Percentiles rank a stretch among this genome's conserved stretches.
These are phyloP conservation scores for Volvox reticuliferus DNA, from an alignment of 139 green algal genomes.

Conservation along the genomic window DNA sequence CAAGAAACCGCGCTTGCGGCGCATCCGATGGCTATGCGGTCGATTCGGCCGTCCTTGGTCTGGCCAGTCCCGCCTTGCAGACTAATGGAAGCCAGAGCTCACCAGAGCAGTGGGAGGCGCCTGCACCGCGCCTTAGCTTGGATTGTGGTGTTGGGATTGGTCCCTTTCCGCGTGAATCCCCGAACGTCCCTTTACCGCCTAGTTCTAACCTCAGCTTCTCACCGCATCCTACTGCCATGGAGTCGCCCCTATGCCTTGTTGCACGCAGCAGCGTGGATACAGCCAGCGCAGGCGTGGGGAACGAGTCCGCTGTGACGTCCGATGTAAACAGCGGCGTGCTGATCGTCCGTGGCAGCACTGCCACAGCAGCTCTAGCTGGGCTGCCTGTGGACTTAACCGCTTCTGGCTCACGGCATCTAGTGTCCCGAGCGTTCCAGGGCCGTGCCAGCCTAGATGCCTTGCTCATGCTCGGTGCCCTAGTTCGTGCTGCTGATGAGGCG, in stretches of 20 bases:
- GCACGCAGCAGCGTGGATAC: background rate
- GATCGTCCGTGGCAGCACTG: background rate
- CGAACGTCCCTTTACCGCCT: background rate
- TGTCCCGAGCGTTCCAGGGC: slow-evolving; percentile 8
- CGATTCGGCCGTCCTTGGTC: too few species aligned
- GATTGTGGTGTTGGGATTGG: slow-evolving; percentile 2
- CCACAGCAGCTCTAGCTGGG: background rate
- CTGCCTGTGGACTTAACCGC: background rate
- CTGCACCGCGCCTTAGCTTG: slow-evolving; percentile 3
- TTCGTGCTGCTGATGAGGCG: slow-evolving; percentile 23
- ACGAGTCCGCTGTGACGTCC: background rate
- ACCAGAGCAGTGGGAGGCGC: background rate
- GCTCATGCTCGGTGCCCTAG: slow-evolving; percentile 4
- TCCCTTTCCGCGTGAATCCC: background rate
- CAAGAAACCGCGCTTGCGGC: too few species aligned
- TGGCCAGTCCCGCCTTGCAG: too few species aligned
- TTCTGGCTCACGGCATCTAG: background rate
- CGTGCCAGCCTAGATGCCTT: slow-evolving; percentile 24
- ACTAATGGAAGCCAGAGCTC: too few species aligned
- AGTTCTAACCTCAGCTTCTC: slow-evolving; percentile 3
- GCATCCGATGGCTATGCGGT: too few species aligned
- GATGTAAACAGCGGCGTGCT: slow-evolving; percentile 4
- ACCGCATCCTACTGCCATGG: background rate
- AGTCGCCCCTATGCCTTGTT: background rate
- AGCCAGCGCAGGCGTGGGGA: background rate